Evolutionary conservation across 352 stramenopile genomes (phyloP).

Genomic region (Phytophthora quininea): DNA sequence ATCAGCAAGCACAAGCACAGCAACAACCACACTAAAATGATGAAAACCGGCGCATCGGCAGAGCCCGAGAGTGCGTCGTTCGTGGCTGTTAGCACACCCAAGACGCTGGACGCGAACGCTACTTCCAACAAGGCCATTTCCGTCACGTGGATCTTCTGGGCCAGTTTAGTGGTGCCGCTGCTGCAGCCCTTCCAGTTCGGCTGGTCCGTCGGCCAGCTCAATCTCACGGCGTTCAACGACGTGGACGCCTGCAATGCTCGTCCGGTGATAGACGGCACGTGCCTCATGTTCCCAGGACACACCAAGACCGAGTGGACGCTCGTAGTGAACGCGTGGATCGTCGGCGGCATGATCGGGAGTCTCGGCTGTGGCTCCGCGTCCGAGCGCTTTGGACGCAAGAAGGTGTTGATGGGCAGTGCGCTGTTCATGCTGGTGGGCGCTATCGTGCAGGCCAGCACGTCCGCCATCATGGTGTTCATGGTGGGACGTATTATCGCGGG

Average conservation of each 20-base stretch:
- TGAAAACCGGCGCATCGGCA: neutral
- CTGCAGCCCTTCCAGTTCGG: conserved; percentile 48
- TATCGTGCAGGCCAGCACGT: conserved; percentile 37
- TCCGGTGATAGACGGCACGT: conserved; percentile 35
- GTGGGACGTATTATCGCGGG: conserved; percentile 43
- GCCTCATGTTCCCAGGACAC: conserved; percentile 34
- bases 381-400: conserved; percentile 50
- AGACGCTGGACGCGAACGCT: neutral
- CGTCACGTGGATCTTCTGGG: conserved; percentile 43
- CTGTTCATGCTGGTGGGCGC: conserved; percentile 43
- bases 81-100: neutral
- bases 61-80: neutral
- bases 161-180: conserved; percentile 48
- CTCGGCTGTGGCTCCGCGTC: conserved; percentile 38
- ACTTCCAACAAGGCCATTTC: conserved; percentile 8
- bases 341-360: conserved; percentile 57
- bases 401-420: conserved; percentile 32
- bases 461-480: conserved; percentile 37
- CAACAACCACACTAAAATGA: neutral
- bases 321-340: conserved; percentile 61
- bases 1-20: neutral
- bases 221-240: conserved; percentile 39
- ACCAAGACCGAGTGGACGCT: conserved; percentile 49
- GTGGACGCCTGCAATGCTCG: conserved; percentile 45
- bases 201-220: conserved; percentile 60